Base-by-base conservation (phyloP, 1,139 yeast genomes). In the Hyphopichia wangnamkhiaoensis region DNA sequence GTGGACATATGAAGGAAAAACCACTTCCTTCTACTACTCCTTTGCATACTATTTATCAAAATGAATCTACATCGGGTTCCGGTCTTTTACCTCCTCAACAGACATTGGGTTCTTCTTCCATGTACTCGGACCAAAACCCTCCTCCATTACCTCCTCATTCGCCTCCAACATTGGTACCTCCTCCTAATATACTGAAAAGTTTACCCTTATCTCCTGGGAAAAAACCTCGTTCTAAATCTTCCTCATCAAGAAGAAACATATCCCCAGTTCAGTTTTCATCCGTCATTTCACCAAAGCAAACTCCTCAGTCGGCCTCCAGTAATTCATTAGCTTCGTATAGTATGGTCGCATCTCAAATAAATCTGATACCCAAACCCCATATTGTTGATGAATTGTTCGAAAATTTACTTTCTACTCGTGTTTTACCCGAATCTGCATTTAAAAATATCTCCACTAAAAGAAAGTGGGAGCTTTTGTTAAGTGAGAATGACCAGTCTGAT, bases 391-490 rank as follows among this genome's bases (percentile, higher is more conserved):
- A 46, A 8, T 50, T 71, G 10, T 73, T 73, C 45, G 75, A 71
- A 40, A 56, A 59, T 35, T 49, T 73, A 19, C 53, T 73, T 7
- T 58, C 74, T 12, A 60, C 59, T 1, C 48, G 77, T 39, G 74
- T 59, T 0, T 71, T 73, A 40, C 58, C 74, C 1, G 67, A 58
- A 2, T 55, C 58, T 28, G 72, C 74, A 1, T 44, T 67, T 14
- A 54, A 50, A 31, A 53, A 66, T 1, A 50, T 69, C 33, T 57
- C 74, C 2, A 54, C 65, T 1, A 59, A 56, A 38, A 46, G 79
- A 23, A 73, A 73, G 48, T 73, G 78, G 78, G 77, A 73, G 44
- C 51, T 73, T 12, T 50, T 73, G n/a, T 47, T 72, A 17, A 50
- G 71, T 35, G 78, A 73, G 44, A 63, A 59, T 44, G 76, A 71